phyloP scores from a whole-genome alignment of 208 protist species.

The Borovskyia barvae region DNA sequence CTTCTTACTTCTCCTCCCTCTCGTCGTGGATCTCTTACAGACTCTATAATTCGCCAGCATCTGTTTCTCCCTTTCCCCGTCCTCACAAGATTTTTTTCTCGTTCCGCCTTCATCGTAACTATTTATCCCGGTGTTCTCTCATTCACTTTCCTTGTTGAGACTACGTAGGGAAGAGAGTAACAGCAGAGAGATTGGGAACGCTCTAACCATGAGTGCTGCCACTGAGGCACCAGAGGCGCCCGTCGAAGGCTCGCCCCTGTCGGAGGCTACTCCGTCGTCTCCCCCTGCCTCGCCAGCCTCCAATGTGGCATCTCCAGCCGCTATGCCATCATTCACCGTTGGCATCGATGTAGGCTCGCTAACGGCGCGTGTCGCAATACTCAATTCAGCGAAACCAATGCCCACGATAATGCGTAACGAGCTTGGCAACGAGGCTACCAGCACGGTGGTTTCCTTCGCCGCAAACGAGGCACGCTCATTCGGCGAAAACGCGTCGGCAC shows the following conservation, averaged over 20 bases:
- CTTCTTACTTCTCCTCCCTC: too few relatives aligned
- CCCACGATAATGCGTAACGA: slow-evolving; percentile 64
- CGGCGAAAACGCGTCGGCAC: slow-evolving; percentile 57
- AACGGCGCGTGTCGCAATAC: slow-evolving; percentile 51
- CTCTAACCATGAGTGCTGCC: neutral
- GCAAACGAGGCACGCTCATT: slow-evolving; percentile 50
- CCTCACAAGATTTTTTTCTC: neutral
- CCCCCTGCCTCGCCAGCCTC: slow-evolving; percentile 2
- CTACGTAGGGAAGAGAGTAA: too few relatives aligned
- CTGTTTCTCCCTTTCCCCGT: neutral
- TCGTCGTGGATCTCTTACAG: neutral
- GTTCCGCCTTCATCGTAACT: neutral
- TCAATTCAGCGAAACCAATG: slow-evolving; percentile 55
- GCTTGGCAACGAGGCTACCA: slow-evolving; percentile 68
- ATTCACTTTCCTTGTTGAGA: neutral
- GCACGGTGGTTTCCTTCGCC: slow-evolving; percentile 52
- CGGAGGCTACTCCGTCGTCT: neutral
- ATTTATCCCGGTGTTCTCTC: neutral
- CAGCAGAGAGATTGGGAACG: neutral
- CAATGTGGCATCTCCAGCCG: neutral
- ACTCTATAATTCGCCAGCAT: neutral
- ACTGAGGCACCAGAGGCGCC: too few relatives aligned
- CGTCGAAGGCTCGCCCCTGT: neutral
- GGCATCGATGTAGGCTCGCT: slow-evolving; percentile 65
- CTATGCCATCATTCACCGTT: slow-evolving; percentile 21